These are phyloP conservation scores for Ambispora gerdemannii DNA, from an alignment of 192 early-diverging fungal genomes.

Conservation along the genomic window DNA sequence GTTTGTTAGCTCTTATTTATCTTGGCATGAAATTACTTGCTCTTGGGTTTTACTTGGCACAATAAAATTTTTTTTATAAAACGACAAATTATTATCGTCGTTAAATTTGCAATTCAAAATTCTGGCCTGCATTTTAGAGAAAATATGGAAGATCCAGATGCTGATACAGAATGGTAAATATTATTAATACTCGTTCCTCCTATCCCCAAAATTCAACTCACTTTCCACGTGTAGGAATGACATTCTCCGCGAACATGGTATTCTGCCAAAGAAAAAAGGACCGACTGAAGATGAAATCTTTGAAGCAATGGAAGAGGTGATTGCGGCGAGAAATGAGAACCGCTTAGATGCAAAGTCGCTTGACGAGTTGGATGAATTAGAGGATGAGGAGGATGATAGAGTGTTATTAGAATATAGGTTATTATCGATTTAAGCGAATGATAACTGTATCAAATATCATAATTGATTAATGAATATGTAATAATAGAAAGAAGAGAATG, in stretches of 20 bases:
- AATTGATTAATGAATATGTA: slow-evolving; percentile 7
- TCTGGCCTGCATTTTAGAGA: too few species aligned
- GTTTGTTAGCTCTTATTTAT: too few species aligned
- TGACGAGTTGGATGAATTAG: slow-evolving; percentile 88
- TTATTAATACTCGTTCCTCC: background rate
- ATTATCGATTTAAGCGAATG: too few species aligned
- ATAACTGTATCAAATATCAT: background rate
- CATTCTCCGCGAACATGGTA: slow-evolving; percentile 86
- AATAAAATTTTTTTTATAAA: too few species aligned
- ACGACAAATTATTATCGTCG: too few species aligned
- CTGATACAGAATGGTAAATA: slow-evolving; percentile 42
- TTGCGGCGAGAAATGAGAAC: slow-evolving; percentile 53
- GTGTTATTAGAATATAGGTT: slow-evolving; percentile 75
- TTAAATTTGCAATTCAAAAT: too few species aligned
- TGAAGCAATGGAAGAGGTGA: slow-evolving; percentile 70
- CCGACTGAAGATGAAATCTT: slow-evolving; percentile 70
- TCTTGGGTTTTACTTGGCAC: too few species aligned
- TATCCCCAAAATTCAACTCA: background rate
- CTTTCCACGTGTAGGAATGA: slow-evolving; percentile 79
- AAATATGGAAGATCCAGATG: slow-evolving; percentile 45
- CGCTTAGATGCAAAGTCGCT: slow-evolving; percentile 65
- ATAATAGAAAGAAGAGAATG: slow-evolving; percentile 67
- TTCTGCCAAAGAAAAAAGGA: slow-evolving; percentile 77
- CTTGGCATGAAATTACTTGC: too few species aligned
- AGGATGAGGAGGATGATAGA: slow-evolving; percentile 89